A percentile compares a stretch with the other conserved stretches of the same genome.
phyloP scores from a whole-genome alignment of 1,284 basidiomycete species.

The Cryptococcus sp. region DNA sequence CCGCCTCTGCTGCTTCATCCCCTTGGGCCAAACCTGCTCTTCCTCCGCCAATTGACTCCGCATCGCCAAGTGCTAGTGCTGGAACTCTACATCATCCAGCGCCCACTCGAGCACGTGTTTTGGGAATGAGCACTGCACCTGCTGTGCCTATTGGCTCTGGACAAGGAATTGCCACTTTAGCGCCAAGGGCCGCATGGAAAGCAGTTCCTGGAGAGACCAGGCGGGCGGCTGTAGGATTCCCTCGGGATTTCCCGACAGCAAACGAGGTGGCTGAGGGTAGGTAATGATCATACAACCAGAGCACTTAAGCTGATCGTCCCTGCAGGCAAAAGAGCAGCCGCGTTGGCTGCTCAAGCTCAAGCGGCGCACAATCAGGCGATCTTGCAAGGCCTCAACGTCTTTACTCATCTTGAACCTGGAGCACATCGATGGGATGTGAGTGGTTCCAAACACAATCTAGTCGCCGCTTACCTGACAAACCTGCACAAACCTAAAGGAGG shows the following conservation, averaged over 20 bases:
- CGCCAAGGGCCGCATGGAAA: constrained; percentile 26
- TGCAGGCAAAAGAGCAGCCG: constrained; percentile 38
- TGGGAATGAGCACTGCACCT: constrained; percentile 12
- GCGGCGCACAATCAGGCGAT: constrained; percentile 64
- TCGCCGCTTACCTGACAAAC: constrained; percentile 45
- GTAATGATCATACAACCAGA: constrained; percentile 22
- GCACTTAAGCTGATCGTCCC: constrained; percentile 4
- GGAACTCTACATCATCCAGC: constrained; percentile 35
- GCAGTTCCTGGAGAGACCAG: constrained; percentile 23
- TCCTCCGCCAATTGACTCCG: constrained; percentile 15
- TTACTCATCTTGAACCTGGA: constrained; percentile 87
- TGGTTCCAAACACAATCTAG: constrained; percentile 18
- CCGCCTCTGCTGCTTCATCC: constrained; percentile 29
- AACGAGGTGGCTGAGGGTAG: constrained; percentile 82
- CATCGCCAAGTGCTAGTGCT: constrained; percentile 9
- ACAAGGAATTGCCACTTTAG: constrained; percentile 26
- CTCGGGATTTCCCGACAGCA: constrained; percentile 75
- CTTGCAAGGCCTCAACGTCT: constrained; percentile 67
- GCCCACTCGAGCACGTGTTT: constrained; percentile 21
- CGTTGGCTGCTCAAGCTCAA: constrained; percentile 51
- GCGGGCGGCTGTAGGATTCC: constrained; percentile 23
- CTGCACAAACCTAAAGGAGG: constrained; percentile 66
- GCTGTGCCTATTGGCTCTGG: constrained; percentile 30
- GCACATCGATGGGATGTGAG: constrained; percentile 93
- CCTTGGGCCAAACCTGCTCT: constrained; percentile 48